phyloP scores from a whole-genome alignment of 179 eudicot species.

The Gypsophila paniculata region DNA sequence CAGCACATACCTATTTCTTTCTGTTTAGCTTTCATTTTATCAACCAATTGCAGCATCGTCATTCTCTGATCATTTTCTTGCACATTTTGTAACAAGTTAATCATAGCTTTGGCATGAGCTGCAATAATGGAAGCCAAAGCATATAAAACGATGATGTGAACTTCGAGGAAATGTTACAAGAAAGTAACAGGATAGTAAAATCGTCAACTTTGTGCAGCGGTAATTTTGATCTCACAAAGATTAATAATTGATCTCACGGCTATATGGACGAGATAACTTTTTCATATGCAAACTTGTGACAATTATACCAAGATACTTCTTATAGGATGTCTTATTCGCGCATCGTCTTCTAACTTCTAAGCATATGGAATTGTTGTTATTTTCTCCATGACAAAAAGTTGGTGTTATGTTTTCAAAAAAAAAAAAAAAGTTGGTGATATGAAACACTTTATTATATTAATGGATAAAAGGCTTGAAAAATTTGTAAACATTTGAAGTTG shows the following conservation, averaged over 20 bases:
- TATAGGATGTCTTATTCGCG: background rate
- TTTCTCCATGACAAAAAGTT: background rate
- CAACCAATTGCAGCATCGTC: constrained; percentile 89
- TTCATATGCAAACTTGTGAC: background rate
- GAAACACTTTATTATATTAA: background rate
- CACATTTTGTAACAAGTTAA: constrained; percentile 61
- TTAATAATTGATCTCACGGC: background rate
- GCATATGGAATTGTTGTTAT: too few relatives aligned
- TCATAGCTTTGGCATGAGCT: constrained; percentile 68
- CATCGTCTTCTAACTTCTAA: background rate
- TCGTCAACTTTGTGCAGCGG: background rate
- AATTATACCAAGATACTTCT: background rate
- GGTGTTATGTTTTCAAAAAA: background rate
- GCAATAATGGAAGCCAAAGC: constrained; percentile 26
- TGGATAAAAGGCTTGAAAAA: background rate
- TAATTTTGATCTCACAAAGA: background rate
- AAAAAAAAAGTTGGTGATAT: background rate
- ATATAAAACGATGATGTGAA: background rate
- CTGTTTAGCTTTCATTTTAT: constrained; percentile 71
- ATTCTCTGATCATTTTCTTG: constrained; percentile 72
- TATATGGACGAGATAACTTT: background rate
- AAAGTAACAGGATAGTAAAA: background rate
- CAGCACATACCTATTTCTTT: constrained; percentile 58
- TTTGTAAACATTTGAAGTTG: background rate
- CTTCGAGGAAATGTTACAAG: background rate